A percentile compares a stretch with the other conserved stretches of the same genome.
phyloP scores from a whole-genome alignment of 2,329 filamentous ascomycete genomes.

The Triangularia setosa region DNA sequence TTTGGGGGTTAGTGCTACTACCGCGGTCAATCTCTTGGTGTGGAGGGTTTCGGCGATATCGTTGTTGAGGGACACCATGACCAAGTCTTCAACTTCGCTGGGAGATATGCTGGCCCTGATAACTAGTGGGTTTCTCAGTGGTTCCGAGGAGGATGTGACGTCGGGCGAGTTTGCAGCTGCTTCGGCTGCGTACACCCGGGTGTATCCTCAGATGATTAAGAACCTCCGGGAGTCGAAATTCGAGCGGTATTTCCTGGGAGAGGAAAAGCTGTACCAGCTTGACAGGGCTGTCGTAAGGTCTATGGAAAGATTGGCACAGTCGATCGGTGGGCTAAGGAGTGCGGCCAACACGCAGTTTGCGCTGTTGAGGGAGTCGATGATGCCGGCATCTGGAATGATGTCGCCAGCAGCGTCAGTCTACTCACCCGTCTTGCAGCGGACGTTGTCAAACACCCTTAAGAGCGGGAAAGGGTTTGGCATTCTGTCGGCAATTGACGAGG shows the following conservation, averaged over 20 bases:
- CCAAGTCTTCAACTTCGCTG: conserved; percentile 68
- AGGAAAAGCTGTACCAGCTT: conserved; percentile 72
- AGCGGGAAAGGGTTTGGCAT: conserved; percentile 39
- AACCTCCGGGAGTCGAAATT: conserved; percentile 81
- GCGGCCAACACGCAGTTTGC: conserved; percentile 86
- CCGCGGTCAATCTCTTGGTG: conserved; percentile 71
- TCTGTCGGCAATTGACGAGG: conserved; percentile 61
- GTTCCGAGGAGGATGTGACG: conserved; percentile 72
- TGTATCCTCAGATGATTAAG: conserved; percentile 67
- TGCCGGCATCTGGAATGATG: conserved; percentile 29
- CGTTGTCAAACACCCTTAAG: conserved; percentile 34
- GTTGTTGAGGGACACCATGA: conserved; percentile 69
- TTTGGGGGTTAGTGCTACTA: conserved; percentile 70
- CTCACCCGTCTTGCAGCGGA: conserved; percentile 30
- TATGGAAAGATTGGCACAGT: conserved; percentile 80
- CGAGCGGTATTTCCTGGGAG: conserved; percentile 80
- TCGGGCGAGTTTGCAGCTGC: conserved; percentile 62
- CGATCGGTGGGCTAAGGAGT: conserved; percentile 84
- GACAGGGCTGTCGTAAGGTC: conserved; percentile 79
- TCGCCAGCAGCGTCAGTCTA: conserved; percentile 32
- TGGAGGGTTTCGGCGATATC: conserved; percentile 74
- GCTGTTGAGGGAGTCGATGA: conserved; percentile 63
- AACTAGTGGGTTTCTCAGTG: conserved; percentile 77
- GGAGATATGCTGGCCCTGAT: conserved; percentile 80
- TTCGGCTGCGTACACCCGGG: conserved; percentile 60